phyloP scores from a whole-genome alignment of 2,329 filamentous ascomycete genomes.

The Alternaria ventricosa region DNA sequence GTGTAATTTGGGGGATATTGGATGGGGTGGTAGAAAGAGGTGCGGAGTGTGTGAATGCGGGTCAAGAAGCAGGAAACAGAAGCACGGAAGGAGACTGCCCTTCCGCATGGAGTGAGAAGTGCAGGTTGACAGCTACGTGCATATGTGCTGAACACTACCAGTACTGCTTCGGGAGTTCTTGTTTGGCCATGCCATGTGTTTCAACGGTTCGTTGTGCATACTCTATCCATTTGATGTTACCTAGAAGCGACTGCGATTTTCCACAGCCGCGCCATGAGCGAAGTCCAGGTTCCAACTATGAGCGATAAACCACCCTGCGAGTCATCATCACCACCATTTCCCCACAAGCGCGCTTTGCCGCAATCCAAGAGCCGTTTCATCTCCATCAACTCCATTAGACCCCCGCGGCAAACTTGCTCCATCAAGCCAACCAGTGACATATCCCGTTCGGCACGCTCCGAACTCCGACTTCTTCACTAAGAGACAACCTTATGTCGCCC shows the following conservation, averaged over 20 bases:
- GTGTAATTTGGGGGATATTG: neutral
- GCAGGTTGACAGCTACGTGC: neutral
- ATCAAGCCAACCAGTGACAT: neutral
- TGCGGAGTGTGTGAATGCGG: neutral
- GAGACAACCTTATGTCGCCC: neutral
- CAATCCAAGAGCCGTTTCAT: neutral
- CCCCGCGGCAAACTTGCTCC: neutral
- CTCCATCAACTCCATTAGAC: neutral
- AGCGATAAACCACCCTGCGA: neutral
- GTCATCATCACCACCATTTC: neutral
- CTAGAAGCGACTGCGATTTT: neutral
- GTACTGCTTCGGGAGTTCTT: neutral
- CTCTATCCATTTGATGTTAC: neutral
- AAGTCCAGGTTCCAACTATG: neutral
- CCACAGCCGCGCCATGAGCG: neutral
- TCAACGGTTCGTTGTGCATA: neutral
- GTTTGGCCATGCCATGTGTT: neutral
- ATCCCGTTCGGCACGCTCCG: slow-evolving; percentile 2
- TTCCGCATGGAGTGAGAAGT: neutral
- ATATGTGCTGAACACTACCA: neutral
- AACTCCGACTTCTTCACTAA: neutral
- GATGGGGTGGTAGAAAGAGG: neutral
- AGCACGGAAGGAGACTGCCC: neutral
- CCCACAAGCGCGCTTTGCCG: neutral
- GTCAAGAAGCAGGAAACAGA: neutral